Evolutionary conservation across 2,329 filamentous ascomycete species (phyloP), one percentile per base, ranked within the genome.

Genomic region (Aspergillus piperis): DNA sequence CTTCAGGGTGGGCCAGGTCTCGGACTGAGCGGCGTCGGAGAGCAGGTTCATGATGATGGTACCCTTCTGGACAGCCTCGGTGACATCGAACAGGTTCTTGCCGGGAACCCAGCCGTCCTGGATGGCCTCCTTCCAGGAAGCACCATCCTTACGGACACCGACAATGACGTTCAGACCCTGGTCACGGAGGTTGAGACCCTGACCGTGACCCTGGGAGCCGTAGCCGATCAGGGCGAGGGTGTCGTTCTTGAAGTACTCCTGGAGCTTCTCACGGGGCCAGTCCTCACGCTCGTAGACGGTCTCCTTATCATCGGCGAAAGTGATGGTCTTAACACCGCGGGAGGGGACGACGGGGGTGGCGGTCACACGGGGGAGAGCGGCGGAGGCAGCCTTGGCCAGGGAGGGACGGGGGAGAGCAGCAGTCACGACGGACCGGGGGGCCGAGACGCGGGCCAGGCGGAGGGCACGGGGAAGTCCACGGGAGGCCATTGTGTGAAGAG

Each of bases 201-300:
- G 95, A 71, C 95, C 95, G 86, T 99, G 95, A 74, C 95, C 95
- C 84, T 97, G 93, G 67, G 93, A 97, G 75, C 89, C 95, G 83
- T 99, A 99, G 79, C 95, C 95, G 81, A 99, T 99, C 77, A 99
- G 90, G 77, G 95, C 95, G 73, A 99, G 91, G 71, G 94, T 98
- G 82, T 99, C 95, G 83, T 99, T 88, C 88, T 98, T 98, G 91
- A 99, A 99, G 89, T 94, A 99, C 68, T 98, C 92, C 91, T 96
- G 84, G 78, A 99, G 92, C 90, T 96, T 98, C 86, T 97, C 94
- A 80, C 90, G 88, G 70, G 95, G 95, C 95, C 95, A 99, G 85
- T 99, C 95, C 78, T 87, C 91, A 83, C 95, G 93, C 88, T 99
- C 95, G 78, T 91, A 97, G 78, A 99, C 95, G 70, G 89, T 87